Evolutionary conservation across 2,329 filamentous ascomycete species (phyloP).

Genomic region (Verticillium klebahnii): DNA sequence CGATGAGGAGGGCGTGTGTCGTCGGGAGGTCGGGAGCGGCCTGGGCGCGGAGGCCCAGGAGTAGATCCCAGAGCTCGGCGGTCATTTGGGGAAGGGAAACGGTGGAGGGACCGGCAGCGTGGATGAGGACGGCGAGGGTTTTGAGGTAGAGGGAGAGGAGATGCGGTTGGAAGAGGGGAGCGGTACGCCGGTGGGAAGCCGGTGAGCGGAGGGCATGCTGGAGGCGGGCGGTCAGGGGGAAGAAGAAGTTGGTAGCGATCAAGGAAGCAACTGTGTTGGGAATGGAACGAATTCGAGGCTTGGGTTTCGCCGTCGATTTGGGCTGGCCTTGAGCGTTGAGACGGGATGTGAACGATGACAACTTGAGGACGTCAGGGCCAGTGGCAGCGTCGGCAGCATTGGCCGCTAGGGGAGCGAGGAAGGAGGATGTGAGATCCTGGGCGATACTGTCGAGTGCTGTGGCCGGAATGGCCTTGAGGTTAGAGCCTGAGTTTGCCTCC

Average conservation of each 20-base stretch:
- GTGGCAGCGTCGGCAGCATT: constrained; percentile 73
- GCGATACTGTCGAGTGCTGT: constrained; percentile 66
- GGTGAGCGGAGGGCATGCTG: constrained; percentile 53
- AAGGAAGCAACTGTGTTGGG: constrained; percentile 76
- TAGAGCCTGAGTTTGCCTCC: constrained; percentile 16
- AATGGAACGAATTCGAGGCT: constrained; percentile 48
- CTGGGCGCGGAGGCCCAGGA: constrained; percentile 63
- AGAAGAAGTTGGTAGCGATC: constrained; percentile 76
- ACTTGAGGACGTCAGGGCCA: constrained; percentile 80
- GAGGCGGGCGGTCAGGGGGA: constrained; percentile 77
- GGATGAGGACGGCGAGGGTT: constrained; percentile 76
- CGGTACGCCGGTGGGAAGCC: constrained; percentile 26
- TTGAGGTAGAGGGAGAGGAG: constrained; percentile 78
- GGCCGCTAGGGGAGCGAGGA: constrained; percentile 78
- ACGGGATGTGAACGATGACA: constrained; percentile 81
- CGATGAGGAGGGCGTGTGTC: constrained; percentile 71
- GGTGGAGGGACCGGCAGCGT: constrained; percentile 77
- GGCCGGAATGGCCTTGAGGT: constrained; percentile 45
- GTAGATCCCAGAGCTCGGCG: constrained; percentile 75
- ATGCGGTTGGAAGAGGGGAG: constrained; percentile 66
- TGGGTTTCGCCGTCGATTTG: constrained; percentile 22
- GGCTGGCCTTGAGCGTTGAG: constrained; percentile 40
- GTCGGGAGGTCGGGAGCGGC: constrained; percentile 60
- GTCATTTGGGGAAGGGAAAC: constrained; percentile 76
- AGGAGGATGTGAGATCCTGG: constrained; percentile 60